Conservation (phyloP, 306 rosid genomes). For the Gillenia trifoliata region DNA sequence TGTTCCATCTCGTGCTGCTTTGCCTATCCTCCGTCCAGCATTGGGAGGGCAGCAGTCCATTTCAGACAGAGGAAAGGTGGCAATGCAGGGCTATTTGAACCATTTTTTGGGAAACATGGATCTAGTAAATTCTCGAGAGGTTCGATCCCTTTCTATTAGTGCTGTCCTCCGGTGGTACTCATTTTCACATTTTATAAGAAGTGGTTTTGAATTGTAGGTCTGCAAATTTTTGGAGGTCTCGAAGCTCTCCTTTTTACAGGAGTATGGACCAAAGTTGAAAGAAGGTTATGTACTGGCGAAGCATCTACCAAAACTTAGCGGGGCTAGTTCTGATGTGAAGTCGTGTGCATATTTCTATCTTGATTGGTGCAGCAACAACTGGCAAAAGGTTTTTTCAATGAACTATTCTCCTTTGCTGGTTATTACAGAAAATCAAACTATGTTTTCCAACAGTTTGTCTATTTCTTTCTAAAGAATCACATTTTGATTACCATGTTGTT, state of each 20-base stretch:
- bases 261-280: constrained; percentile 49
- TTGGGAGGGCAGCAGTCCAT: constrained; percentile 68
- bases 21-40: constrained; percentile 77
- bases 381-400: constrained; percentile 40
- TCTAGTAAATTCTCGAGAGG: constrained; percentile 88
- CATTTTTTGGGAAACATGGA: constrained; percentile 79
- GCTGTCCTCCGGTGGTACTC: not conserved
- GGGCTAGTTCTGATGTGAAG: constrained; percentile 27
- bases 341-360: constrained; percentile 20
- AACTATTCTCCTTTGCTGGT: not conserved
- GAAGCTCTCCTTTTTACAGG: constrained; percentile 38
- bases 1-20: constrained; percentile 80
- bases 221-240: constrained; percentile 58
- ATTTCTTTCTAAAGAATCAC: not conserved
- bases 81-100: constrained; percentile 88
- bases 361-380: constrained; percentile 29
- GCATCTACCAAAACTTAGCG: constrained; percentile 30
- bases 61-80: constrained; percentile 67
- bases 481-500: not conserved
- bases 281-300: constrained; percentile 54
- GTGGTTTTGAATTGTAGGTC: constrained; percentile 30
- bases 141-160: constrained; percentile 13
- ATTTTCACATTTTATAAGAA: not conserved
- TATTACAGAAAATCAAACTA: not conserved
- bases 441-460: not conserved